Evolutionary conservation across 2,329 filamentous ascomycete species (phyloP), one percentile per base, ranked within the genome.

Genomic region (Alternaria sp.): DNA sequence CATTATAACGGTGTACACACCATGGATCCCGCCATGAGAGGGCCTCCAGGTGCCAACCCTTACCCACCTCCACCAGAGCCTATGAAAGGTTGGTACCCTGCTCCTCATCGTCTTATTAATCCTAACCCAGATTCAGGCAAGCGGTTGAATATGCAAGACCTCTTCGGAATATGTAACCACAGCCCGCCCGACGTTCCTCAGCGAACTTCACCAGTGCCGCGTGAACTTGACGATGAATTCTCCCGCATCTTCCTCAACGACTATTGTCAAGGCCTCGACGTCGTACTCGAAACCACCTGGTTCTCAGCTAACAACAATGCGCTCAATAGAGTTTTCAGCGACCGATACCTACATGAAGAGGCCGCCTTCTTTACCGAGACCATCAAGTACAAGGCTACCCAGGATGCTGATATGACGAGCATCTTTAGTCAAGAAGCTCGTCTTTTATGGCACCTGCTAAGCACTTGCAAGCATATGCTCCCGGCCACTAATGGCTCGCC

Each of bases 271-370:
- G 76, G 76, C 7, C 68, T 78, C 7, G 73, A 78, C 57, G 59
- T 70, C 22, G 73, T 78, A 60, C 65, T 78, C n/a, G 94, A 97
- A 77, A 91, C 92, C 7, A 85, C 84, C 28, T 98, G 94, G 94
- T 97, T 92, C 80, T 87, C 82, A 26, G 81, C 79, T 38, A 83
- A 83, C 65, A 86, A 84, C 54, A 80, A 85, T 55, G 76, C 75
- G n/a, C 79, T 78, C 32, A 70, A 67, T 41, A 61, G 83, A 53
- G 78, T 91, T 2, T 78, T 87, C 59, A 79, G 78, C 36, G 84
- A 91, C 72, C 66, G 70, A 24, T 62, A 53, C 18, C 54, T 78
- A 56, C 76, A 76, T 51, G 75, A 78, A 54, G 76, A 78, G 60
- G 75, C 75, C 18, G 65, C 70, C 5, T 72, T 69, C 62, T 78